Evolutionary conservation across 2,329 filamentous ascomycete species (phyloP).

Genomic region (Aspergillus fischeri): DNA sequence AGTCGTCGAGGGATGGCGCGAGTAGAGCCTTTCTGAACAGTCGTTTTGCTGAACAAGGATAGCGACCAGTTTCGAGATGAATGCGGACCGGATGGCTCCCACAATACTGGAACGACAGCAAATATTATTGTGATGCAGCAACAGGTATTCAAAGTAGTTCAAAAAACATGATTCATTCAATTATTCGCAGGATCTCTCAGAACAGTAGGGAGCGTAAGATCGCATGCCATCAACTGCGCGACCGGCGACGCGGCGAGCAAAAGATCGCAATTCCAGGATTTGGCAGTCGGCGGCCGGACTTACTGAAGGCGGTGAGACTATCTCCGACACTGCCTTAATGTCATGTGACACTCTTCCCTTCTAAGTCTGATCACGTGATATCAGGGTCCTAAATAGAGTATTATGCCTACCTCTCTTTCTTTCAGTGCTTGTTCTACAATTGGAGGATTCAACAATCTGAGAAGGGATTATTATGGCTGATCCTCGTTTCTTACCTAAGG

Average conservation of each 20-base stretch:
- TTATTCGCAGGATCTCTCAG: not conserved
- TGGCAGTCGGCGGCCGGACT: slow-evolving; percentile 11
- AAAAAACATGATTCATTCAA: not conserved
- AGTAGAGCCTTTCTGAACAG: not conserved
- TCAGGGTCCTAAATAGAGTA: no score
- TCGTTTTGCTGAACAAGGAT: not conserved
- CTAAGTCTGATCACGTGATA: not conserved
- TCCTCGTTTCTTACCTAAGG: no score
- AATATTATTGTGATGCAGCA: not conserved
- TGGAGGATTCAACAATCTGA: no score
- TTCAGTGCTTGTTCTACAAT: no score
- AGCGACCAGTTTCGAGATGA: not conserved
- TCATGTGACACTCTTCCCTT: not conserved
- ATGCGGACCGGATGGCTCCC: not conserved
- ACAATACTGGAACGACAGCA: not conserved
- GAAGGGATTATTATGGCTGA: no score
- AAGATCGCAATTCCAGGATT: slow-evolving; percentile 6
- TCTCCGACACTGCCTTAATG: not conserved
- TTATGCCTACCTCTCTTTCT: no score
- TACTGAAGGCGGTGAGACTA: slow-evolving; percentile 14
- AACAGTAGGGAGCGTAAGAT: not conserved
- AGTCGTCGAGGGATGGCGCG: not conserved
- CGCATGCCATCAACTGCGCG: not conserved
- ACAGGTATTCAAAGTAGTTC: not conserved
- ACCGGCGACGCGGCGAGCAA: slow-evolving; percentile 1